Conservation (phyloP, 2,329 filamentous ascomycete species). For the Kalmusia sp. region DNA sequence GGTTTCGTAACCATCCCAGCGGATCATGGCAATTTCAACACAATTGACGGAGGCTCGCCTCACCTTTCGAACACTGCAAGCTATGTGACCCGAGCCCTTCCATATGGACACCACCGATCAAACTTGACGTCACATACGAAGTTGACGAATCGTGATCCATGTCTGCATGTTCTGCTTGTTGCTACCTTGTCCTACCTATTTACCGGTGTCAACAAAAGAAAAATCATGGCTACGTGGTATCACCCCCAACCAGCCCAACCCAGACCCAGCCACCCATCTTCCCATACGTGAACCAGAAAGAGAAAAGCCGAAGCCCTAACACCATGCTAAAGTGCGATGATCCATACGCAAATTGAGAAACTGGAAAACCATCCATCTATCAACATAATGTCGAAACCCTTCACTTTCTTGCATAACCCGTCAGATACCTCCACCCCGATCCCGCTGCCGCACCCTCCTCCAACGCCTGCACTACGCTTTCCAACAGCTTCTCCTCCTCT, state of each 20-base stretch:
- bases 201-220: conserved; percentile 26
- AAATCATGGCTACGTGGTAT: conserved; percentile 37
- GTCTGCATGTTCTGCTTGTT: conserved; percentile 15
- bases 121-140: neutral
- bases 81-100: no score
- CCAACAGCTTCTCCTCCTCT: conserved; percentile 59
- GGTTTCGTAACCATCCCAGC: no score
- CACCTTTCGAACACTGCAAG: no score
- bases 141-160: conserved; percentile 21
- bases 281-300: neutral
- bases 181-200: neutral
- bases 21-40: no score
- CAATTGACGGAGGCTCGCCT: no score
- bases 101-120: no score
- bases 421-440: conserved; percentile 66
- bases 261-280: neutral
- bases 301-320: conserved; percentile 21
- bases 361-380: conserved; percentile 12
- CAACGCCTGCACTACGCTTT: conserved; percentile 64
- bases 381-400: conserved; percentile 10
- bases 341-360: neutral
- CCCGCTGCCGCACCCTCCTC: conserved; percentile 66
- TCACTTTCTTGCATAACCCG: conserved; percentile 56
- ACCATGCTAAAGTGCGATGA: conserved; percentile 25
- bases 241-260: conserved; percentile 25